Base-by-base conservation (phyloP, 2,329 filamentous ascomycete species). In the Fusarium begoniae region DNA sequence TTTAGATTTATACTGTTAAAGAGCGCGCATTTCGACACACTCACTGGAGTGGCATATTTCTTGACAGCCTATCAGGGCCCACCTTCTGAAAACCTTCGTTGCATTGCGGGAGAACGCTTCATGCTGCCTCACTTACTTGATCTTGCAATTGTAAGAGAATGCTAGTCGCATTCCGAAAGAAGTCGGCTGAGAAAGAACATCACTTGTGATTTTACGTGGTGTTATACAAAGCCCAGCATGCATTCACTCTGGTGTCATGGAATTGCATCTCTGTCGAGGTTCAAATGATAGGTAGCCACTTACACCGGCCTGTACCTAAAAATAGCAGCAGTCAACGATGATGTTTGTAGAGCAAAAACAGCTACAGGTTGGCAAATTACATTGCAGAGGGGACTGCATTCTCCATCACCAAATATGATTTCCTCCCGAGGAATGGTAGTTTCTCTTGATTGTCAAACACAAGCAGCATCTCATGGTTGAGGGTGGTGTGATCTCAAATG, bases 351-450 rank as follows among this genome's bases (percentile, higher is more conserved):
- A 41, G 24, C 24, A 22, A 54, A 54, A 55, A 28, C 14, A n/a
- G 6, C 20, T 22, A 54, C 51, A 28, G 15, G 13, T 28, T 55
- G 20, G 24, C 20, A n/a, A 40, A n/a, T 17, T 5, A 1, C 0
- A 28, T 41, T 38, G 10, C 0, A 13, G 14, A 54, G 32, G 13
- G 18, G 18, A 38, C 7, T 18, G 3, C 1, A 28, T n/a, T 30
- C 4, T 30, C 6, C 11, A 2, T 28, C 14, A 22, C 15, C 0
- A 41, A 41, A 18, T 8, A 6, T 37, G 35, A 10, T 11, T 5
- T 13, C 7, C 4, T 13, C 5, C 15, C 24, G 2, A n/a, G 2
- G 4, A 38, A n/a, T 10, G 3, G 4, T 13, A 2, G n/a, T 17
- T 15, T 38, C 14, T 18, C 35, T 30, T 2, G 51, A 41, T 41